Evolutionary conservation across 331 rosid species (phyloP).

Genomic region (Quercus phellos): DNA sequence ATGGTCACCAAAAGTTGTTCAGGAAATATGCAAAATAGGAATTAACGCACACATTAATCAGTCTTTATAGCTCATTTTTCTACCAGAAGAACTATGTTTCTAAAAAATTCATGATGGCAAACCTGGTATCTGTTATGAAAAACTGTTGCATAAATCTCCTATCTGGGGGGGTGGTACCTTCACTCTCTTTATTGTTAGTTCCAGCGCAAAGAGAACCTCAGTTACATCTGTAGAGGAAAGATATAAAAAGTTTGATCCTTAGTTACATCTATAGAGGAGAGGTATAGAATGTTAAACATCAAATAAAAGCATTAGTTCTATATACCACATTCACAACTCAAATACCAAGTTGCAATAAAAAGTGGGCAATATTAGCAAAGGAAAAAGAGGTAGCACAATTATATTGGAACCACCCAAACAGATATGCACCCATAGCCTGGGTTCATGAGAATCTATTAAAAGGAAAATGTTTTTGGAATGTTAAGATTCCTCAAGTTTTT

Average conservation of each 20-base stretch:
- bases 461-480: no score
- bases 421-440: no score
- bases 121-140: conserved; percentile 55
- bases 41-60: no score
- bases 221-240: neutral
- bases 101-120: neutral
- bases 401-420: neutral
- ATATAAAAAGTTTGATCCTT: no score
- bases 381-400: neutral
- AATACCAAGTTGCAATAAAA: neutral
- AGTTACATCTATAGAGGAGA: conserved; percentile 32
- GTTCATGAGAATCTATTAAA: no score
- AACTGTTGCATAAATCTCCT: conserved; percentile 58
- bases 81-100: no score
- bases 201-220: conserved; percentile 47
- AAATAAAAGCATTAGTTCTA: neutral
- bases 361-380: neutral
- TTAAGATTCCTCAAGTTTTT: no score
- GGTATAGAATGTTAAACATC: neutral
- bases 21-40: no score
- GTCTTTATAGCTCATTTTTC: no score
- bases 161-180: conserved; percentile 53
- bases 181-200: conserved; percentile 50
- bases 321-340: neutral
- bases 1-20: no score